These are phyloP conservation scores for Quercus parvula DNA, from an alignment of 306 rosid species.

Conservation along the genomic window DNA sequence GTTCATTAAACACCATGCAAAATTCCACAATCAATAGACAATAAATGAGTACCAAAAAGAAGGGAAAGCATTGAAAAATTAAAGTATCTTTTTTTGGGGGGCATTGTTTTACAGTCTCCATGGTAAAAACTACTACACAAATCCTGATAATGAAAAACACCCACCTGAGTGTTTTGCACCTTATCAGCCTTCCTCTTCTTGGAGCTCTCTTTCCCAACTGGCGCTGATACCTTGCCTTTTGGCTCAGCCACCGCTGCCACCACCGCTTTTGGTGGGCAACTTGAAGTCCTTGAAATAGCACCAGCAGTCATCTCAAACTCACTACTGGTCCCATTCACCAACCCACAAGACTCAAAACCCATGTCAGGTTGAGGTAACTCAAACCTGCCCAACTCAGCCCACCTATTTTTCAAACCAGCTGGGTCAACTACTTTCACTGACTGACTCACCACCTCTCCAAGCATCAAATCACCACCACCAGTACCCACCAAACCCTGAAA, in stretches of 20 bases:
- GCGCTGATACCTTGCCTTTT: slow-evolving; percentile 18
- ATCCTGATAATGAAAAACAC: not conserved
- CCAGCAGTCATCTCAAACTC: slow-evolving; percentile 33
- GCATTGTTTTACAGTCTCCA: not conserved
- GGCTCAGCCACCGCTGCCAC: not conserved
- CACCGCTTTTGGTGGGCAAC: slow-evolving; percentile 49
- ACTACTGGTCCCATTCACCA: slow-evolving; percentile 10
- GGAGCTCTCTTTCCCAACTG: slow-evolving; percentile 38
- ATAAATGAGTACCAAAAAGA: not conserved
- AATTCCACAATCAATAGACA: not conserved
- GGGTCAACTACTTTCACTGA: slow-evolving; percentile 36
- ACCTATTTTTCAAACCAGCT: slow-evolving; percentile 44
- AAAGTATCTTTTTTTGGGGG: not conserved
- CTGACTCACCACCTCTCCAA: slow-evolving; percentile 28
- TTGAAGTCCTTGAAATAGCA: slow-evolving; percentile 48
- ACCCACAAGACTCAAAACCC: slow-evolving; percentile 15
- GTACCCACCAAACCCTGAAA: slow-evolving; percentile 26
- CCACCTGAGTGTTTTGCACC: slow-evolving; percentile 43
- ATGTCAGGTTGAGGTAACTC: slow-evolving; percentile 7
- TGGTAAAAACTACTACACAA: not conserved
- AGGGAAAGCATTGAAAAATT: not conserved
- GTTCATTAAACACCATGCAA: not conserved
- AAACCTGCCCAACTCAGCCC: slow-evolving; percentile 40
- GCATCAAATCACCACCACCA: slow-evolving; percentile 17
- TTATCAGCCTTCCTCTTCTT: slow-evolving; percentile 69